Evolutionary conservation across 2,329 filamentous ascomycete genomes (phyloP).

Genomic region (Fusarium decemcellulare): DNA sequence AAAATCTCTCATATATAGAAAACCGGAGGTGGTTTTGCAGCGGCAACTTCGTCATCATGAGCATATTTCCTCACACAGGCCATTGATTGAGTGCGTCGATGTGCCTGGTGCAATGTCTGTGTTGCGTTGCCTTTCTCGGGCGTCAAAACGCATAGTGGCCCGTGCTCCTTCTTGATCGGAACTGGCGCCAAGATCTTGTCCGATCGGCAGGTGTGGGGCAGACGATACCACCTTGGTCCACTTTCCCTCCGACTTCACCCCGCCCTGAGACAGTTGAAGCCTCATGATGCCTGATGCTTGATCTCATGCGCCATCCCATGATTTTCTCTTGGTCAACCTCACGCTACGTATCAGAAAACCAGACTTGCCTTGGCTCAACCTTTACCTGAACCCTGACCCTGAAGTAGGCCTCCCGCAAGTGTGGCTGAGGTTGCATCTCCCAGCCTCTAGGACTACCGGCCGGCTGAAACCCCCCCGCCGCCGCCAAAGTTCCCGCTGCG

Average conservation of each 20-base stretch:
- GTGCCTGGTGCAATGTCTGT: slow-evolving; percentile 2
- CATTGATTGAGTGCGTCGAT: neutral
- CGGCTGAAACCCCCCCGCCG: slow-evolving; percentile 5
- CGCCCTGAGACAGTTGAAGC: slow-evolving; percentile 18
- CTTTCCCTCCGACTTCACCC: slow-evolving; percentile 16
- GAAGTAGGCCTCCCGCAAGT: slow-evolving; percentile 5
- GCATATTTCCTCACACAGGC: neutral
- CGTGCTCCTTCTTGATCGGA: slow-evolving; percentile 37
- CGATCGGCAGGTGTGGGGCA: slow-evolving; percentile 36
- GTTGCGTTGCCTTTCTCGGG: slow-evolving; percentile 2
- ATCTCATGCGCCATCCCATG: slow-evolving; percentile 8
- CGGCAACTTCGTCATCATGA: slow-evolving; percentile 10
- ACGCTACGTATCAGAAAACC: neutral
- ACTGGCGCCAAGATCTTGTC: slow-evolving; percentile 40
- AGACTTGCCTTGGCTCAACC: neutral
- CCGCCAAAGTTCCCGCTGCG: slow-evolving; percentile 21
- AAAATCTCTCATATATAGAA: neutral
- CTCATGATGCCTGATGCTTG: slow-evolving; percentile 15
- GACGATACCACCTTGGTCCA: slow-evolving; percentile 15
- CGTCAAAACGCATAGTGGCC: slow-evolving; percentile 29
- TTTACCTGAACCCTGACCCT: neutral
- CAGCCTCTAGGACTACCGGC: neutral
- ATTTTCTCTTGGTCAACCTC: neutral
- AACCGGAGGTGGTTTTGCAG: neutral
- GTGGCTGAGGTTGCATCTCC: neutral